A percentile compares a stretch with the other conserved stretches of the same genome.
phyloP scores from a whole-genome alignment of 148 eudicot species.

The Linanthus parryae region DNA sequence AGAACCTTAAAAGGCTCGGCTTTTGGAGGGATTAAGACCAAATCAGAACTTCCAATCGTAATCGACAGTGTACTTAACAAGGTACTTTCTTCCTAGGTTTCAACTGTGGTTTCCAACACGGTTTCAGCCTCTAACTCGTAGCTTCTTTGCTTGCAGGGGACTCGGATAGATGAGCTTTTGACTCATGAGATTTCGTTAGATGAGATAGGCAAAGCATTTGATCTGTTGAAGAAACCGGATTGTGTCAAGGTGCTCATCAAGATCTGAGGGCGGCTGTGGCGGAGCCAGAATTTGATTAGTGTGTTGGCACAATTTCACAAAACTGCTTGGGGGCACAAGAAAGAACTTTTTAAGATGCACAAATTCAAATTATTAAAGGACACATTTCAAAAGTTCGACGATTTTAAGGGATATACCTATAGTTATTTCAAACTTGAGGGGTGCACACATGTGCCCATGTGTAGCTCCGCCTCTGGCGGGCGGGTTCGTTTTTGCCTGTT shows the following conservation, averaged over 20 bases:
- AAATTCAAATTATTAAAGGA: too few species aligned
- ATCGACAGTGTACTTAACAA: slow-evolving; percentile 32
- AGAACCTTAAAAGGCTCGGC: slow-evolving; percentile 33
- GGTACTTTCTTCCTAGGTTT: slow-evolving; percentile 21
- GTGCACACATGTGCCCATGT: too few species aligned
- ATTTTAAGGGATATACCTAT: too few species aligned
- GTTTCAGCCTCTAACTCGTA: not conserved
- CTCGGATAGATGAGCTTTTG: slow-evolving; percentile 15
- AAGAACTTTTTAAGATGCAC: too few species aligned
- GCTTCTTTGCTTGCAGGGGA: slow-evolving; percentile 3
- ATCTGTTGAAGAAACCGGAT: slow-evolving; percentile 10
- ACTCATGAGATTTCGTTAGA: slow-evolving; percentile 15
- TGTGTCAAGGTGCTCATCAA: slow-evolving; percentile 15
- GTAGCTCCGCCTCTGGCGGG: too few species aligned
- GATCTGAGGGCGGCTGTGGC: not conserved
- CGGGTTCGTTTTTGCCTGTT: too few species aligned
- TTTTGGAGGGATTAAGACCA: slow-evolving; percentile 36
- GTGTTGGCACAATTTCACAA: too few species aligned
- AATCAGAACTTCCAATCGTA: slow-evolving; percentile 38
- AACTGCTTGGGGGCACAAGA: too few species aligned
- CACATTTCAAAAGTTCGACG: too few species aligned
- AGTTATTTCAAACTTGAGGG: too few species aligned
- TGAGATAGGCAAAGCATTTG: slow-evolving; percentile 10
- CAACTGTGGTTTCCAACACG: slow-evolving; percentile 9
- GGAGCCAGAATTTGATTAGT: too few species aligned